Conservation (phyloP, 2,329 filamentous ascomycete genomes). For the Paraconiothyrium brasiliense region DNA sequence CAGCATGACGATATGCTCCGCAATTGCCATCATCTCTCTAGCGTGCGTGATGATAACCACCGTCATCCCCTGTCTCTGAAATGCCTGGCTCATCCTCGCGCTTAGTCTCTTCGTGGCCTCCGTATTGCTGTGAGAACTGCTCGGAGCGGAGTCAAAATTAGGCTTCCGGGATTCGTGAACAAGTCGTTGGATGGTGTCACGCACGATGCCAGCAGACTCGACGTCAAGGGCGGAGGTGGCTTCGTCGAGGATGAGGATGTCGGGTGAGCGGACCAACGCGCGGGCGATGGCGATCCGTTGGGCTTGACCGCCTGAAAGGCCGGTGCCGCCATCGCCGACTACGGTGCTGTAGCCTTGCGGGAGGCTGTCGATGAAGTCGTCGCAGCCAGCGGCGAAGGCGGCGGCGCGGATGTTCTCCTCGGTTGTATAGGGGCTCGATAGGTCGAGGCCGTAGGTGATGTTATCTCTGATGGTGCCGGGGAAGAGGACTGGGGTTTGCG, state of each 20-base stretch:
- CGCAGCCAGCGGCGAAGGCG: conserved; percentile 70
- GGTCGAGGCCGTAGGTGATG: conserved; percentile 78
- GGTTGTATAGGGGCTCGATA: conserved; percentile 61
- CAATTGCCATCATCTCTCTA: conserved; percentile 85
- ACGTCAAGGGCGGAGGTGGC: conserved; percentile 83
- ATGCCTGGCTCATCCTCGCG: conserved; percentile 25
- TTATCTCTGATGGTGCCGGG: conserved; percentile 80
- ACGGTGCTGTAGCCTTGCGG: conserved; percentile 75
- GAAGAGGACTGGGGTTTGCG: conserved; percentile 79
- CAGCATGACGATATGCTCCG: conserved; percentile 75
- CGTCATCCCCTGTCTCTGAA: conserved; percentile 60
- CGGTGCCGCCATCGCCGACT: conserved; percentile 78
- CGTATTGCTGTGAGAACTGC: conserved; percentile 16
- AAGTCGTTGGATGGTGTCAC: conserved; percentile 68
- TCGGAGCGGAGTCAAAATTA: background rate
- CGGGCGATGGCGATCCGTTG: conserved; percentile 84
- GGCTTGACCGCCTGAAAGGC: conserved; percentile 81
- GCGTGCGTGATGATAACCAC: conserved; percentile 85
- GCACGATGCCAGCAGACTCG: conserved; percentile 70
- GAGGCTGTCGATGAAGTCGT: conserved; percentile 79
- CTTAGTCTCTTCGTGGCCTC: conserved; percentile 24
- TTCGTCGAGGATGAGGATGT: conserved; percentile 83
- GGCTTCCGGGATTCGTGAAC: conserved; percentile 40
- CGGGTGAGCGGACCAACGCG: conserved; percentile 75
- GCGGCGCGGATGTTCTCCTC: conserved; percentile 57